Base-by-base conservation (phyloP, 2,329 filamentous ascomycete genomes). In the Venturia effusa region DNA sequence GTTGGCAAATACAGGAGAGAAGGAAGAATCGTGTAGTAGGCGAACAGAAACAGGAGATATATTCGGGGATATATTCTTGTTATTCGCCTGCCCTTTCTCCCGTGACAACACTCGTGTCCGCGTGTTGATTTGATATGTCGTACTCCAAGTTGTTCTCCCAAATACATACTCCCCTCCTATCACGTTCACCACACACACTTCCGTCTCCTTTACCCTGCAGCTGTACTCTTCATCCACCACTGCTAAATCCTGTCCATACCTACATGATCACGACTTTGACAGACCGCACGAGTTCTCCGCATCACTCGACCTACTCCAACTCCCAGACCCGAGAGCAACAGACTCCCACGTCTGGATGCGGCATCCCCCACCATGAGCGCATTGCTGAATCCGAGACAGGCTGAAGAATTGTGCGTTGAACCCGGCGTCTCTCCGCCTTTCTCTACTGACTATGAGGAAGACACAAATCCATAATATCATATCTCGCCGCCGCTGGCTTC, bases 401-500 rank as follows among this genome's bases (percentile, higher is more conserved):
- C 90, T 68, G 90, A 94, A 78, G 90, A 94, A 82, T 86, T 94
- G 89, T 93, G 82, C 77, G 88, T 22, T 37, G 6, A 24, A 22
- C 13, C 48, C 62, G 59, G 37, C 48, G 41, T 27, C 51, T 37
- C 45, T 19, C 41, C 15, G 51, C 15, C 51, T 57, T n/a, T 13
- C 5, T 39, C 4, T 27, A 37, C 39, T 13, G 45, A 64, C 32
- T n/a, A 43, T 62, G 66, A 34, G 27, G 8, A 77, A 95, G 91
- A 73, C 90, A 97, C 81, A 96, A 96, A 80, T 90, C 92, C 67
- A 91, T 97, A 70, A 88, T 96, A 73, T 91, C 92, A 69, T 97
- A 97, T 74, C 81, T 96, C 24, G 82, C 85, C 59, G 86, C 89
- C 40, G 87, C 84, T 73, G 88, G 88, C 73, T 84, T 94, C 51